Percentiles rank a stretch among this genome's conserved stretches.
Conservation (phyloP, 1,284 basidiomycete genomes). For the Ceratobasidium sp. region DNA sequence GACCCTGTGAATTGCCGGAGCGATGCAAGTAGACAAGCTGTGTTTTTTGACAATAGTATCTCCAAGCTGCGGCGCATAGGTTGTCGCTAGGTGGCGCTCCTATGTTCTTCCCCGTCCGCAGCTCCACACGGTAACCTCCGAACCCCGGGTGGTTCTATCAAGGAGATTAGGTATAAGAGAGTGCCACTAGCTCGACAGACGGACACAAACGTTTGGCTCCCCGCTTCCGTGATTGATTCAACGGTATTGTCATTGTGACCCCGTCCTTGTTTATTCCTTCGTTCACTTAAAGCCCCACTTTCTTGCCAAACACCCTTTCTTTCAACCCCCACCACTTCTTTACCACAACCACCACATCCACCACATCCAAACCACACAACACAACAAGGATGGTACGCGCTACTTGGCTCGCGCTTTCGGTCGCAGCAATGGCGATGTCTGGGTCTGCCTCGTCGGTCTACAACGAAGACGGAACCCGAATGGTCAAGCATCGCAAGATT, state of each 20-base stretch:
- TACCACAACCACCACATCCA: background rate
- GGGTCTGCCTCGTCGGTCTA: background rate
- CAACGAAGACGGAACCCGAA: background rate
- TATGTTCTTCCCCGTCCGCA: background rate
- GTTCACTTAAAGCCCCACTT: background rate
- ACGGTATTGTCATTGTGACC: no score
- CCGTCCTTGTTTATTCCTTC: background rate
- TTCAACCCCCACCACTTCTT: background rate
- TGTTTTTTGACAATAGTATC: background rate
- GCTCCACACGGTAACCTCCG: background rate
- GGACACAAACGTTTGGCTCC: no score
- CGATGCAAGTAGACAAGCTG: background rate
- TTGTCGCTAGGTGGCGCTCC: background rate
- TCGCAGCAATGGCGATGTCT: background rate
- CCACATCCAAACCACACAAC: background rate
- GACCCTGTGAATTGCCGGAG: background rate
- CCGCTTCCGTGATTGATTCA: no score
- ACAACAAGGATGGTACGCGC: constrained; percentile 6
- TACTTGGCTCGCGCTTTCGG: background rate
- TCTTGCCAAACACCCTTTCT: background rate
- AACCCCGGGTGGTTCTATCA: background rate
- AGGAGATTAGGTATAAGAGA: background rate
- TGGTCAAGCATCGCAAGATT: constrained; percentile 21
- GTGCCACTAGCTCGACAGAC: background rate
- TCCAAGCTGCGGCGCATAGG: background rate